Evolutionary conservation across 2,329 filamentous ascomycete species (phyloP), one percentile per base, ranked within the genome.

Genomic region (Penicillium sp.): DNA sequence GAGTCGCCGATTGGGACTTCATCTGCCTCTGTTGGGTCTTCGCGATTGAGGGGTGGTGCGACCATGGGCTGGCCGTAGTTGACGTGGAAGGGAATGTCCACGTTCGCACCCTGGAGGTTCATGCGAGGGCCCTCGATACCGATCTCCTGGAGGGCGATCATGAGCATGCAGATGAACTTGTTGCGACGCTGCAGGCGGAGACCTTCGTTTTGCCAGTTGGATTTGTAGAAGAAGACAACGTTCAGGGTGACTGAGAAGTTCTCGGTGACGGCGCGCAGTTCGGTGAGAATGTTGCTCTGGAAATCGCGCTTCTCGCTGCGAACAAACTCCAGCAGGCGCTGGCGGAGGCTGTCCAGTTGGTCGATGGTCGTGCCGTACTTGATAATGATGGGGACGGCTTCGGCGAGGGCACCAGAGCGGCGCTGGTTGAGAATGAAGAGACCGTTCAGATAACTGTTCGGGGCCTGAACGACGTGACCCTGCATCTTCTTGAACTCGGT

Each of bases 401-500:
- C 93, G 1, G 93, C 92, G 5, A 97, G 81, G 5, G 88, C 89
- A 60, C 92, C 92, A 29, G 91, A 95, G 50, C 93, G 89, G 42
- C 93, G 87, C 76, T 96, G 92, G 73, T 97, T 97, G 40, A 97
- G 86, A 59, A 97, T 96, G 75, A 97, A 97, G 0, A 97, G 82
- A 0, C 86, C 91, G 75, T 97, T 97, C 51, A 97, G 83, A 33
- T 96, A 87, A 54, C 89, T 95, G 81, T 97, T 97, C 10, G 93
- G 93, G 0, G 93, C 93, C 73, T 97, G 93, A 0, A 97, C 93
- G 21, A 97, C 88, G 66, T 97, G 92, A 2, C 93, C 93, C 73
- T 97, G 89, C 90, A 97, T 93, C 80, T 97, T 97, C 81, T 97
- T 97, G 79, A 97, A 97, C 68, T 97, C 93, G 13, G 93, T 97